A percentile compares a stretch with the other conserved stretches of the same genome.
phyloP scores from a whole-genome alignment of 164 flowering plant species.

The Vitis cinerea region DNA sequence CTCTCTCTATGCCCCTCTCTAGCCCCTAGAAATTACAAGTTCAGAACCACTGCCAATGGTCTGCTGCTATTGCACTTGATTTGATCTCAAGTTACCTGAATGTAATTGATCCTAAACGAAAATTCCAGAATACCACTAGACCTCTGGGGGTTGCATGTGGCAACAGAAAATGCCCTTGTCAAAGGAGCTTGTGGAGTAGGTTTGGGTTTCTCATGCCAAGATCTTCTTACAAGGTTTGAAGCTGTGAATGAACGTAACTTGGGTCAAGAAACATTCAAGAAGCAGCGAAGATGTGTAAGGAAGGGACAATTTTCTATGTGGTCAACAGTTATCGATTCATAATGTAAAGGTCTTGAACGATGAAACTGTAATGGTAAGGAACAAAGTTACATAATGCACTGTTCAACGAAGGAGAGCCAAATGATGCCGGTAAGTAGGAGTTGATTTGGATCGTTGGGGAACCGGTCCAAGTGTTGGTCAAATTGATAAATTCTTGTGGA shows the following conservation, averaged over 20 bases:
- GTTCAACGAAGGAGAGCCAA: slow-evolving; percentile 89
- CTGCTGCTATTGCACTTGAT: no score
- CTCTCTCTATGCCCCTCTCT: no score
- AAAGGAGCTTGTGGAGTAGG: slow-evolving; percentile 96
- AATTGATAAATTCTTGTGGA: slow-evolving; percentile 98
- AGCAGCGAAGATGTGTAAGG: slow-evolving; percentile 30
- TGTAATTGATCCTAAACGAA: no score
- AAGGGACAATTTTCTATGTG: no score
- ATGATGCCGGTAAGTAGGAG: slow-evolving; percentile 72
- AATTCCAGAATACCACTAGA: no score
- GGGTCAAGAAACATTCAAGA: slow-evolving; percentile 33
- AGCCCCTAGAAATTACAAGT: no score
- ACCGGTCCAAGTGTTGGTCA: slow-evolving; percentile 92
- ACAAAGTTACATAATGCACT: slow-evolving; percentile 50
- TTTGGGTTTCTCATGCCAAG: slow-evolving; percentile 76
- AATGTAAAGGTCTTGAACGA: no score
- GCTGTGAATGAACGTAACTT: slow-evolving; percentile 28
- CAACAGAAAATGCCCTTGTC: slow-evolving; percentile 76
- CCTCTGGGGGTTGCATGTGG: slow-evolving; percentile 45
- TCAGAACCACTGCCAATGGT: no score
- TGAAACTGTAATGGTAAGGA: no score
- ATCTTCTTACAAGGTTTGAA: slow-evolving; percentile 55
- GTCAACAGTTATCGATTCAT: no score
- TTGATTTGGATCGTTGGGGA: slow-evolving; percentile 91
- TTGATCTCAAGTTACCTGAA: no score